A percentile compares a stretch with the other conserved stretches of the same genome.
phyloP scores from a whole-genome alignment of 352 stramenopile species.

The Globisporangium alternatum region DNA sequence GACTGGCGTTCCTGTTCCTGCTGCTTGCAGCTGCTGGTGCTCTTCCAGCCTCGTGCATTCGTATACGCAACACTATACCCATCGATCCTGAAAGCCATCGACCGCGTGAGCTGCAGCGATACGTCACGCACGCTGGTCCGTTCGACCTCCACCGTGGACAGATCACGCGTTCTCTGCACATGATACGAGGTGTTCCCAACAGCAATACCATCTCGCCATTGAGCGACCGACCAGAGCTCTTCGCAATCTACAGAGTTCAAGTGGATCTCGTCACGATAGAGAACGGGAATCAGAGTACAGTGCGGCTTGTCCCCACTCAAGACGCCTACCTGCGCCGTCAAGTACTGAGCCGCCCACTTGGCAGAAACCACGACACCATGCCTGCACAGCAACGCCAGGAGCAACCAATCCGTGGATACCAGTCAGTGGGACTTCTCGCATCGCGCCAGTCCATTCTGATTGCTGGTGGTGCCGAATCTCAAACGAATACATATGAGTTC shows the following conservation, averaged over 20 bases:
- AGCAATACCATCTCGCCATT: neutral
- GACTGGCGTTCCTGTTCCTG: neutral
- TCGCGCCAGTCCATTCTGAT: constrained; percentile 12
- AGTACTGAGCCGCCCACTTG: constrained; percentile 5
- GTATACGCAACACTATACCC: neutral
- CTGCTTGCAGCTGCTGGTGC: neutral
- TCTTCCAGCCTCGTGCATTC: neutral
- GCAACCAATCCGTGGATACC: neutral
- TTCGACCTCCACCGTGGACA: constrained; percentile 12
- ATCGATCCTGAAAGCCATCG: neutral
- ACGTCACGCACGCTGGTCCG: constrained; percentile 18
- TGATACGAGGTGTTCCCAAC: constrained; percentile 11
- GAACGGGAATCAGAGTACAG: neutral
- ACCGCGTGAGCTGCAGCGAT: constrained; percentile 8
- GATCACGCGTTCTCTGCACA: constrained; percentile 10
- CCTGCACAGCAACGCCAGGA: neutral
- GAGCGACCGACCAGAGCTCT: neutral
- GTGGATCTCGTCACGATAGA: constrained; percentile 11
- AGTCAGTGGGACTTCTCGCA: neutral
- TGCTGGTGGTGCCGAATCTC: constrained; percentile 2
- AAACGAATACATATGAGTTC: neutral
- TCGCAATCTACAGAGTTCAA: constrained; percentile 12
- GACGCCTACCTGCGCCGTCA: constrained; percentile 9
- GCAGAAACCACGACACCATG: neutral
- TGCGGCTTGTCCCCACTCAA: neutral